phyloP scores from a whole-genome alignment of 2,329 filamentous ascomycete genomes.

The Calonectria pteridis region DNA sequence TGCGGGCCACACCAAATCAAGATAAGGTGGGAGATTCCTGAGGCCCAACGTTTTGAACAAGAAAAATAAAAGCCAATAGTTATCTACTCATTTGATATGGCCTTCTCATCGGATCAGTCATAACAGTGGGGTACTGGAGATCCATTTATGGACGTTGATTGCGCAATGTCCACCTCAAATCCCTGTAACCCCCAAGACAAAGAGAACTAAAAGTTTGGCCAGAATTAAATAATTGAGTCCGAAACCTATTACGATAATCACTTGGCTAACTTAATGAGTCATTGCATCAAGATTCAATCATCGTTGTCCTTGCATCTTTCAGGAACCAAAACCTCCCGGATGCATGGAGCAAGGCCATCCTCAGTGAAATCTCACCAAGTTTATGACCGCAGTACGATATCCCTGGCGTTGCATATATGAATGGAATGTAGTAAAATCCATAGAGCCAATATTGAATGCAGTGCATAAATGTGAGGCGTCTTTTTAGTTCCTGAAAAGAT shows the following conservation, averaged over 20 bases:
- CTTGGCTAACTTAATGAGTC: too few species aligned
- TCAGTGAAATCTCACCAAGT: too few species aligned
- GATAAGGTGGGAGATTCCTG: neutral
- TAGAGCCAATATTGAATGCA: accelerated
- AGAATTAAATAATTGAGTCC: neutral
- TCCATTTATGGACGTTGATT: neutral
- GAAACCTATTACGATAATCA: neutral
- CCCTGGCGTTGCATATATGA: too few species aligned
- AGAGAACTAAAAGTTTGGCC: neutral
- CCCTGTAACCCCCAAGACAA: neutral
- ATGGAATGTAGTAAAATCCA: too few species aligned
- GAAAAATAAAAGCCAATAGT: neutral
- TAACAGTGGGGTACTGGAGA: neutral
- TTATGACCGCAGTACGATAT: too few species aligned
- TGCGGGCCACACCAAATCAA: neutral
- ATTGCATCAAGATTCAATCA: too few species aligned
- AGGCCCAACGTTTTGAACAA: neutral
- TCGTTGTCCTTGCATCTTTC: too few species aligned
- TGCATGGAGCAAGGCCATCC: too few species aligned
- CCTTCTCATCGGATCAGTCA: neutral
- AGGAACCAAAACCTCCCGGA: too few species aligned
- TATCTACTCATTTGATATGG: neutral
- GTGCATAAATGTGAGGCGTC: too few species aligned
- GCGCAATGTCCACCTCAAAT: neutral
- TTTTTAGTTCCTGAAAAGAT: neutral